Evolutionary conservation across 371 early-diverging fungal species (phyloP), one percentile per base, ranked within the genome.

Genomic region (Syncephalastrum racemosum): DNA sequence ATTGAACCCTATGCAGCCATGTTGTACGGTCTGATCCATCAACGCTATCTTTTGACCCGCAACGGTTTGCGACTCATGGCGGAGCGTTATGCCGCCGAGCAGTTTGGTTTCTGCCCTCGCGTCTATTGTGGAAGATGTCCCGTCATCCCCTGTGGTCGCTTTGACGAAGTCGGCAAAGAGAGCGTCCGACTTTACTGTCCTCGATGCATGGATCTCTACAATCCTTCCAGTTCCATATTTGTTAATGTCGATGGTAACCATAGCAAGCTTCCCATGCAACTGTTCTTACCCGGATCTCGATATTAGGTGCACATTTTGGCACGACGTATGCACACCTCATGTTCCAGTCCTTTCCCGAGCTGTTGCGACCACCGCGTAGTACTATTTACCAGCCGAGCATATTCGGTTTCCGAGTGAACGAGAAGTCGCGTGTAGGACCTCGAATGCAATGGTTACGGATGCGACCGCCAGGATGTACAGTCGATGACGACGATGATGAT

Each of bases 321-420:
- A 89, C 91, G 4, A 91, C 97, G 6, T 96, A 98, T 72, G 88
- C 94, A n/a, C 91, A 95, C 66, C 80, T 98, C 58, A 77, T 98
- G 45, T 89, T 97, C 68, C 80, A 93, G 58, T 84, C 84, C 13
- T 92, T 88, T 67, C 88, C 94, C 27, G 85, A 93, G 49, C 60
- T 91, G 23, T 71, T 83, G 23, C 93, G 93, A 7, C 62, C 58
- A 14, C 58, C 77, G 24, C 68, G 64, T 20, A 54, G 53, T 18
- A 68, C 63, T 43, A 79, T 85, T 24, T 95, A 92, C 71, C 75
- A 82, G 24, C 92, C 92, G 19, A 80, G 75, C 20, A 82, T 93
- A 27, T 95, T 90, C 75, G 95, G 95, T 22, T 93, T 95, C 73
- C 75, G 82, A 50, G 79, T 93, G 18, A 79, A 78, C 55, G 80